Conservation (phyloP, 75 land plant species). For the Pinus taeda region DNA sequence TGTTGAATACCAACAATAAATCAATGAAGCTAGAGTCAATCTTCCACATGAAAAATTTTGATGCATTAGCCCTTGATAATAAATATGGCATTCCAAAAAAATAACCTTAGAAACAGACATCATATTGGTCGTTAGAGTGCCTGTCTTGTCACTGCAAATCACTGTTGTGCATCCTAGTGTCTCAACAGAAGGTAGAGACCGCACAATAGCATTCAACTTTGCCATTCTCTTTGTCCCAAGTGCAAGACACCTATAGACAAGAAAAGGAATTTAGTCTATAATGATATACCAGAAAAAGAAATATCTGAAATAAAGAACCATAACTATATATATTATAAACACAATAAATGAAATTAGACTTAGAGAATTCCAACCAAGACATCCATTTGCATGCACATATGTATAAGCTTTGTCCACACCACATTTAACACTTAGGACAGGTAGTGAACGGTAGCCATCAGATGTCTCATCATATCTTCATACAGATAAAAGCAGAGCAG, state of each 20-base stretch:
- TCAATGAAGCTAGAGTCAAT: background rate
- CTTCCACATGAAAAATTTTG: background rate
- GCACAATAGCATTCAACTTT: slow-evolving; percentile 89
- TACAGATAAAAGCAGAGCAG: too few species aligned
- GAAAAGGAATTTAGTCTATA: background rate
- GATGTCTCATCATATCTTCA: too few species aligned
- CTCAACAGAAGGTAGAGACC: slow-evolving; percentile 97
- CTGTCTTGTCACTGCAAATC: slow-evolving; percentile 98
- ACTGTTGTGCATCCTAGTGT: slow-evolving; percentile 99
- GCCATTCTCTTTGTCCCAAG: slow-evolving; percentile 99
- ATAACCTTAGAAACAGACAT: slow-evolving; percentile 97
- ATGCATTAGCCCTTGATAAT: background rate
- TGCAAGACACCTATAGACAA: slow-evolving; percentile 78
- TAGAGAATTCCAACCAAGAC: too few species aligned
- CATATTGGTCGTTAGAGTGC: slow-evolving; percentile 98
- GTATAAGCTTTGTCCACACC: too few species aligned
- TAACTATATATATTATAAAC: too few species aligned
- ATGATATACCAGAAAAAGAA: too few species aligned
- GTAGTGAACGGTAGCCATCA: too few species aligned
- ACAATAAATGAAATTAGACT: too few species aligned
- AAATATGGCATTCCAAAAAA: background rate
- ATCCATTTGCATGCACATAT: too few species aligned
- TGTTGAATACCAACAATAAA: background rate
- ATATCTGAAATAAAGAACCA: too few species aligned
- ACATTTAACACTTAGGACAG: too few species aligned